Percentiles rank a stretch among this genome's conserved stretches.
Conservation (phyloP, 2,329 filamentous ascomycete species). For the Lasiodiplodia citricola region DNA sequence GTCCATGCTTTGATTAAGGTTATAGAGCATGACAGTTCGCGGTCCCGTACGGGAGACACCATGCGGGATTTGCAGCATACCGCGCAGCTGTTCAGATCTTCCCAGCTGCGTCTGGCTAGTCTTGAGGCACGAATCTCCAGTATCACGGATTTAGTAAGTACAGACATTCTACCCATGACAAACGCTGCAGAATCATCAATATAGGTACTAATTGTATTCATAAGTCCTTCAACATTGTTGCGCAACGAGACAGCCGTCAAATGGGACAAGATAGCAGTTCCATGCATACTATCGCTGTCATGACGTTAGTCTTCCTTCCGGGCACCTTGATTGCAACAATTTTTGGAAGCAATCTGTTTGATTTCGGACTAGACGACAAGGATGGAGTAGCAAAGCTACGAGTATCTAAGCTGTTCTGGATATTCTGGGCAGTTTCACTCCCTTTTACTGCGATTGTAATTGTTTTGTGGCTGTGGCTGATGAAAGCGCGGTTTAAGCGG, state of each 20-base stretch:
- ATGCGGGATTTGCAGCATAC: neutral
- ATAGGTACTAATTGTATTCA: neutral
- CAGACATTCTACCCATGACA: no score
- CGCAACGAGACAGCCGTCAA: neutral
- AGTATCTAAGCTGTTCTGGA: neutral
- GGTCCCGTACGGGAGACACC: neutral
- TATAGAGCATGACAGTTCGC: neutral
- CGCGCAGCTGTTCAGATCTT: neutral
- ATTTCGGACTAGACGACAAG: neutral
- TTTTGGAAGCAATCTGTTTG: neutral
- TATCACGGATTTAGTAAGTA: neutral
- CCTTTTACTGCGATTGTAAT: neutral
- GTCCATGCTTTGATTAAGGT: slow-evolving; percentile 33
- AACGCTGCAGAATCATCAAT: no score
- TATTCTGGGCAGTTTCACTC: neutral
- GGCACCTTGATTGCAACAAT: neutral
- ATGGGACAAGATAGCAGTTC: neutral
- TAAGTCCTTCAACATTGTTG: neutral
- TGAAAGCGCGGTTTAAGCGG: neutral
- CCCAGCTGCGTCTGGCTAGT: neutral
- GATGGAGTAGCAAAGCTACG: neutral
- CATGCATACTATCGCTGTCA: neutral
- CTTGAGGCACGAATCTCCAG: neutral
- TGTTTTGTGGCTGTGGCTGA: neutral
- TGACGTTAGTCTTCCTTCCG: neutral